These are phyloP conservation scores for Coccomyxa sp. DNA, from an alignment of 139 green algal species.

Conservation along the genomic window DNA sequence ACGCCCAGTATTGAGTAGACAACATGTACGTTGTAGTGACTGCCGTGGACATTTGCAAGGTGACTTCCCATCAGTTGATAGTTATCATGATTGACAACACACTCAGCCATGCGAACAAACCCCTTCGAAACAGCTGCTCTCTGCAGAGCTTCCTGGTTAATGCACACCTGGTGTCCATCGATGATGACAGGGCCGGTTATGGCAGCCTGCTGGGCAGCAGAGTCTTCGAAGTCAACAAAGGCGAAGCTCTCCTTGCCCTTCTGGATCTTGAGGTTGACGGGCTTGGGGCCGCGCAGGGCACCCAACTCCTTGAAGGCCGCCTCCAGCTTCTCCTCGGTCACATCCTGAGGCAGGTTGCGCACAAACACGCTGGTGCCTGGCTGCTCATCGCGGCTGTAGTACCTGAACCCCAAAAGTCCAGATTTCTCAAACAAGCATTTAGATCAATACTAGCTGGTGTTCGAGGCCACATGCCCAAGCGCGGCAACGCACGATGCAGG, in stretches of 20 bases:
- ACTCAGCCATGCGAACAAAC: not conserved
- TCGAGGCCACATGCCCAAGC: not conserved
- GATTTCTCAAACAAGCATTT: not conserved
- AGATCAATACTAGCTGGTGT: not conserved
- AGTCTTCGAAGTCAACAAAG: constrained; percentile 47
- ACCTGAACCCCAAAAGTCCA: not conserved
- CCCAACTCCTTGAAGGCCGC: constrained; percentile 30
- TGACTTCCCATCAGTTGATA: not conserved
- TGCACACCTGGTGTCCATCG: constrained; percentile 4
- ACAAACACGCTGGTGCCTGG: constrained; percentile 6
- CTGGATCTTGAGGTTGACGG: constrained; percentile 45
- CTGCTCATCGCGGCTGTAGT: not conserved
- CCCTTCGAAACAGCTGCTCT: too few relatives aligned
- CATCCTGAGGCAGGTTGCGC: not conserved
- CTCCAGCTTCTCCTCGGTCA: constrained; percentile 31
- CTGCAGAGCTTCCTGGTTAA: too few relatives aligned
- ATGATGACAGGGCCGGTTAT: constrained; percentile 11
- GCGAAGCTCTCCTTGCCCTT: constrained; percentile 42
- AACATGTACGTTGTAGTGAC: not conserved
- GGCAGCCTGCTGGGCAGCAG: constrained; percentile 25
- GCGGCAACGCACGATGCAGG: not conserved
- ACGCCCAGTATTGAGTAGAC: constrained; percentile 8
- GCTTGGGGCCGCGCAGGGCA: constrained; percentile 15
- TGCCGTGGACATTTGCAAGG: not conserved
- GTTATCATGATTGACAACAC: not conserved